These are phyloP conservation scores for Xylaria sp. DNA, from an alignment of 2,329 filamentous ascomycete genomes.

Conservation along the genomic window DNA sequence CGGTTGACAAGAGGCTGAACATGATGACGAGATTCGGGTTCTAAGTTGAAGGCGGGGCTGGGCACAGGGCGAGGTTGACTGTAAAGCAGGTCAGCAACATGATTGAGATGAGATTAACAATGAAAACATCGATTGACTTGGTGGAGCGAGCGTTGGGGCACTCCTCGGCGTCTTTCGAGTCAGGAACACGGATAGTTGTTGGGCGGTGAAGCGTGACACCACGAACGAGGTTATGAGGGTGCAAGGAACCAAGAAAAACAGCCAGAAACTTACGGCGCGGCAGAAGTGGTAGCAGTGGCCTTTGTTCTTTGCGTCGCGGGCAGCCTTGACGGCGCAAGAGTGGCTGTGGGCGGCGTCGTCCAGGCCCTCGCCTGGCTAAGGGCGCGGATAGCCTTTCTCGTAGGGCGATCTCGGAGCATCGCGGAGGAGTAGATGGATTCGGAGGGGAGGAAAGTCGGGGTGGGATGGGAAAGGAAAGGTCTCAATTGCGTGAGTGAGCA, in stretches of 20 bases:
- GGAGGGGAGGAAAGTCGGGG: constrained; percentile 27
- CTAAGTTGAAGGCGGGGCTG: constrained; percentile 30
- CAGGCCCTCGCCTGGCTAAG: constrained; percentile 27
- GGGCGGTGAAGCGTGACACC: constrained; percentile 28
- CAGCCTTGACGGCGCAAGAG: constrained; percentile 25
- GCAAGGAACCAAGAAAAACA: constrained; percentile 29
- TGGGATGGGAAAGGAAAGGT: constrained; percentile 28
- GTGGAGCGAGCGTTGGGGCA: constrained; percentile 24
- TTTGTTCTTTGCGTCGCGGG: constrained; percentile 29
- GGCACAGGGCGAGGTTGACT: constrained; percentile 27
- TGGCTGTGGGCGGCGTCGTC: constrained; percentile 27
- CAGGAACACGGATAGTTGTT: constrained; percentile 28
- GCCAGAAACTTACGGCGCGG: constrained; percentile 25
- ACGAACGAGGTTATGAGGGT: constrained; percentile 24
- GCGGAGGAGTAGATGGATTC: constrained; percentile 25
- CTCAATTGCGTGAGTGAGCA: constrained; percentile 29
- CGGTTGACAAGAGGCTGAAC: constrained; percentile 29
- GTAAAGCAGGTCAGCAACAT: constrained; percentile 28
- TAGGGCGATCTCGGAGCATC: constrained; percentile 24
- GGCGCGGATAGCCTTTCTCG: constrained; percentile 25
- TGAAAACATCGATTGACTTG: constrained; percentile 29
- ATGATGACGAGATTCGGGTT: constrained; percentile 29
- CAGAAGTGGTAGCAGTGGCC: constrained; percentile 28
- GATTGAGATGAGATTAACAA: constrained; percentile 30
- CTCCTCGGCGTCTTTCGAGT: constrained; percentile 26